Conservation (phyloP, 331 rosid species). For the Telfairia occidentalis region DNA sequence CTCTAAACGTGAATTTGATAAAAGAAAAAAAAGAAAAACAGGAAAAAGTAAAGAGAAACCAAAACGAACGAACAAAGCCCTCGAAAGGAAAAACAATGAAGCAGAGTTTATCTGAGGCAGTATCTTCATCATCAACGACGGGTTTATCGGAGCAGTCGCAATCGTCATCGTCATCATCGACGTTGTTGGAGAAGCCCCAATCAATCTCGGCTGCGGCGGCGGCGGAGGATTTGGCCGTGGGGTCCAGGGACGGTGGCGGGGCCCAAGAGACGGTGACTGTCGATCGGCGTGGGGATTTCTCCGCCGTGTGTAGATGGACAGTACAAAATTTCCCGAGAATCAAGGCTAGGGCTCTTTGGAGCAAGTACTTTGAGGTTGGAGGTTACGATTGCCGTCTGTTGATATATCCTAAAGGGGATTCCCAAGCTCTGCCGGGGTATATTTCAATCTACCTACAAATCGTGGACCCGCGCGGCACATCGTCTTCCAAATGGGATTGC, state of each 20-base stretch:
- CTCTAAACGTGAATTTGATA: slow-evolving; percentile 10
- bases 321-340: slow-evolving; percentile 74
- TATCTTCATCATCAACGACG: slow-evolving; percentile 49
- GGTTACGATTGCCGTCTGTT: slow-evolving; percentile 94
- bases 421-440: slow-evolving; percentile 90
- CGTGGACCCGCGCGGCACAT: slow-evolving; percentile 97
- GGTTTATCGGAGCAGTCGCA: slow-evolving; percentile 47
- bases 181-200: slow-evolving; percentile 33
- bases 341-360: slow-evolving; percentile 97
- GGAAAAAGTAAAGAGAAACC: neutral
- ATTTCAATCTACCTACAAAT: slow-evolving; percentile 94
- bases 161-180: slow-evolving; percentile 30
- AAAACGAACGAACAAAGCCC: slow-evolving; percentile 8
- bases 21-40: neutral
- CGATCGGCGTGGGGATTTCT: slow-evolving; percentile 72
- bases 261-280: slow-evolving; percentile 72
- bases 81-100: slow-evolving; percentile 42
- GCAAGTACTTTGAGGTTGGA: slow-evolving; percentile 99
- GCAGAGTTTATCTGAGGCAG: slow-evolving; percentile 74
- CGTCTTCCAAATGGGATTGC: slow-evolving; percentile 98
- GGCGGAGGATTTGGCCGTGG: slow-evolving; percentile 59
- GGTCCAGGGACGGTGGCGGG: slow-evolving; percentile 70
- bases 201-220: slow-evolving; percentile 47
- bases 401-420: slow-evolving; percentile 91
- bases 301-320: slow-evolving; percentile 92